Conservation (phyloP, 768 basidiomycete genomes). For the Termitomyces sp. region DNA sequence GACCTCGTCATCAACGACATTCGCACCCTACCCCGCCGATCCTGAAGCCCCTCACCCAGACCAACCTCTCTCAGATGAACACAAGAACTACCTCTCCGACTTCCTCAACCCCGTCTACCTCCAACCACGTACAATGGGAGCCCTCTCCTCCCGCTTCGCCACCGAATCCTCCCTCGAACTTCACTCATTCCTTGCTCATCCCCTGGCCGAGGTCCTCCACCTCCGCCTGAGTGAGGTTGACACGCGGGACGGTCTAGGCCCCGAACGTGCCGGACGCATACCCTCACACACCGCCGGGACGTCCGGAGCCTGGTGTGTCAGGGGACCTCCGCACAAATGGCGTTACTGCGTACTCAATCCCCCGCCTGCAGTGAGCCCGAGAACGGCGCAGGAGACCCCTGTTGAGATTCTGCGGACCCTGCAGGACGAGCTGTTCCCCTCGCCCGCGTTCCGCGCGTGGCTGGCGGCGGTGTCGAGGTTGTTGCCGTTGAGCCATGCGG, state of each 20-base stretch:
- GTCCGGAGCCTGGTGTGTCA: conserved; percentile 59
- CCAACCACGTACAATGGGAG: conserved; percentile 73
- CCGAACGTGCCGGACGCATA: conserved; percentile 48
- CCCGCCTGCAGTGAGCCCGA: conserved; percentile 43
- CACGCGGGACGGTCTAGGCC: conserved; percentile 56
- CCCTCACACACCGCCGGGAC: conserved; percentile 69
- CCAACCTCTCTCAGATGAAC: conserved; percentile 49
- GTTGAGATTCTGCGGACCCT: conserved; percentile 61
- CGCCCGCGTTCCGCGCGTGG: conserved; percentile 89
- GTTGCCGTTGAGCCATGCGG: conserved; percentile 66
- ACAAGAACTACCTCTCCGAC: conserved; percentile 71
- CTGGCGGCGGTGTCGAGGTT: conserved; percentile 67
- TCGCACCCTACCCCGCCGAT: conserved; percentile 49
- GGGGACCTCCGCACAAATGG: conserved; percentile 93
- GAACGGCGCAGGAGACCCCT: conserved; percentile 48
- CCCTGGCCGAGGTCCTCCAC: conserved; percentile 68
- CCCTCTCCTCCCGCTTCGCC: conserved; percentile 77
- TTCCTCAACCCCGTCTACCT: conserved; percentile 93
- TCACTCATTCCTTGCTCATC: conserved; percentile 74
- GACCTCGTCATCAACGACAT: conserved; percentile 62
- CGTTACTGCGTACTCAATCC: conserved; percentile 76
- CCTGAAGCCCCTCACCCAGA: conserved; percentile 50
- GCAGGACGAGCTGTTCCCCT: conserved; percentile 77
- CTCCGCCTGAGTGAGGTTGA: conserved; percentile 63
- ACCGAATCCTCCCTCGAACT: conserved; percentile 87